Percentiles rank a stretch among this genome's conserved stretches.
Conservation (phyloP, 2,329 filamentous ascomycete species). For the Arachnomyces sp. region DNA sequence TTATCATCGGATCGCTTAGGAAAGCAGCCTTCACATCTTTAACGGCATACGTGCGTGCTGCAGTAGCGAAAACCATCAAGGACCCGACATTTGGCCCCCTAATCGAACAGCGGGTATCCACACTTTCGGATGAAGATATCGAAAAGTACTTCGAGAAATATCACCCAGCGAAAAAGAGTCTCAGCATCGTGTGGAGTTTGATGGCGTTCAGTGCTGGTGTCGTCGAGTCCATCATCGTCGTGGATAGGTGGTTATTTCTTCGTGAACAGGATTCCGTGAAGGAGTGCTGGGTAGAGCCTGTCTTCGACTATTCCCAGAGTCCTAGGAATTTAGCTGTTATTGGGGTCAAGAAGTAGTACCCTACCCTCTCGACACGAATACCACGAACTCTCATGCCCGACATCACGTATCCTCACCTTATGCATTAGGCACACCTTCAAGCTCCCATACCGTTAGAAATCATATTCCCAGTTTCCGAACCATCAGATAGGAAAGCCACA, state of each 20-base stretch:
- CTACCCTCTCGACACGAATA: no score
- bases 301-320: constrained; percentile 81
- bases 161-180: constrained; percentile 62
- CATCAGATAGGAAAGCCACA: no score
- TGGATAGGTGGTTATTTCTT: constrained; percentile 83
- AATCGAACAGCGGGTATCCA: constrained; percentile 58
- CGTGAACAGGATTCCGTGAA: constrained; percentile 67
- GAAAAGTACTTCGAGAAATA: constrained; percentile 61
- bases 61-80: constrained; percentile 63
- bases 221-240: constrained; percentile 81
- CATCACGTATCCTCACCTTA: no score
- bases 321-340: constrained; percentile 91
- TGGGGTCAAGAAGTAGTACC: constrained; percentile 62
- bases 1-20: constrained; percentile 77
- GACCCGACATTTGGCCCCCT: constrained; percentile 54
- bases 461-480: no score
- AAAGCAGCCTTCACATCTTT: constrained; percentile 76
- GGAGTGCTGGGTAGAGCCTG: constrained; percentile 82
- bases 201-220: constrained; percentile 94
- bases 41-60: constrained; percentile 68
- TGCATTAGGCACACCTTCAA: no score
- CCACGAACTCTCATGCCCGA: no score
- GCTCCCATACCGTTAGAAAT: no score
- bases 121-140: constrained; percentile 69
- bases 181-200: constrained; percentile 82